Conservation (phyloP, 225 moss, liverwort and hornwort species). For the Polytrichum formosum region DNA sequence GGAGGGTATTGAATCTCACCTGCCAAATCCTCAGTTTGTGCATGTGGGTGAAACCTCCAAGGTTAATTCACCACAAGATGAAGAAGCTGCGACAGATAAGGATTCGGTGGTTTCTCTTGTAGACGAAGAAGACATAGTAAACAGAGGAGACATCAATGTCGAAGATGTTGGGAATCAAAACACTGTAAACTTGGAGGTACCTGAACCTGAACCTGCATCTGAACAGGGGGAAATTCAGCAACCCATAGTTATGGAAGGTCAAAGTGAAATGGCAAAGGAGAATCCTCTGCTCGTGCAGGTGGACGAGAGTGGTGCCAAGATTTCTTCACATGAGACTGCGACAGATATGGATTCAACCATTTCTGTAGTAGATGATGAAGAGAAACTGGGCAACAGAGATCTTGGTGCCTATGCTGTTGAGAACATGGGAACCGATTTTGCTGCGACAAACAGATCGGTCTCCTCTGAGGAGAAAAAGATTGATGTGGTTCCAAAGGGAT, state of each 20-base stretch:
- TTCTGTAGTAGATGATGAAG: not conserved
- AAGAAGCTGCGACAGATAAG: too few species aligned
- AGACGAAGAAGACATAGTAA: not conserved
- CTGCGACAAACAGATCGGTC: too few species aligned
- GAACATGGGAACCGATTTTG: not conserved
- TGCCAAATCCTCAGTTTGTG: not conserved
- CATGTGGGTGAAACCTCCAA: not conserved
- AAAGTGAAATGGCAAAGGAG: not conserved
- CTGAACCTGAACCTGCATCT: not conserved
- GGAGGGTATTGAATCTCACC: not conserved
- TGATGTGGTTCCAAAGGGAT: not conserved
- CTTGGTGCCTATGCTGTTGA: not conserved
- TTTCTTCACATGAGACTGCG: not conserved
- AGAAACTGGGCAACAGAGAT: not conserved
- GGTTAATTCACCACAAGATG: not conserved
- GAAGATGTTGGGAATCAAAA: not conserved
- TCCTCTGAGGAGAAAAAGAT: too few species aligned
- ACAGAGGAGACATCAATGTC: not conserved
- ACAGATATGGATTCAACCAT: conserved; percentile 1
- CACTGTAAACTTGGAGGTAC: not conserved
- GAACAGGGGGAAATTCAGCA: too few species aligned
- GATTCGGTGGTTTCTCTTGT: not conserved
- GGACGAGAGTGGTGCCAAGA: not conserved
- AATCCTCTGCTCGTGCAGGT: not conserved
- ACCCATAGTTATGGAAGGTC: too few species aligned